These are phyloP conservation scores for Pseudogymnoascus sp. DNA, from an alignment of 2,329 filamentous ascomycete genomes.

Conservation along the genomic window DNA sequence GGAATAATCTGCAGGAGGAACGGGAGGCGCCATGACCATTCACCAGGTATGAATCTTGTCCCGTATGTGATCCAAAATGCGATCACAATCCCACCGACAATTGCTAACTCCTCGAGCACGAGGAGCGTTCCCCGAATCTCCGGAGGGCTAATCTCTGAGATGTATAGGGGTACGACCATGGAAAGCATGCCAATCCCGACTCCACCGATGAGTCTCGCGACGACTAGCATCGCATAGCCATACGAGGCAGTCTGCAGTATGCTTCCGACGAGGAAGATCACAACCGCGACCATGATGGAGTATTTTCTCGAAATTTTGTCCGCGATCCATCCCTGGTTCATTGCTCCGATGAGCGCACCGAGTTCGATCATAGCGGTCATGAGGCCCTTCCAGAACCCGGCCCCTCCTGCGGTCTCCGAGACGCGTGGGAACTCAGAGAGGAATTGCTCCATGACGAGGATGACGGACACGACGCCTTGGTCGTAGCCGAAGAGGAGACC, in stretches of 20 bases:
- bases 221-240: constrained; percentile 41
- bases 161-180: constrained; percentile 43
- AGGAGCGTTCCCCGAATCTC: constrained; percentile 20
- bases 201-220: constrained; percentile 41
- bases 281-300: constrained; percentile 41
- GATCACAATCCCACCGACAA: constrained; percentile 35
- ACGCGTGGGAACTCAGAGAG: constrained; percentile 28
- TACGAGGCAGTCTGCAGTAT: constrained; percentile 41
- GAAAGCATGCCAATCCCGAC: constrained; percentile 42
- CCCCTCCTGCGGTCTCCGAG: constrained; percentile 25
- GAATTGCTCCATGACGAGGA: constrained; percentile 31
- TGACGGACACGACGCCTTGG: constrained; percentile 35
- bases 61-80: constrained; percentile 37
- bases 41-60: constrained; percentile 29
- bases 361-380: constrained; percentile 48
- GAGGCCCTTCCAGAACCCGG: constrained; percentile 17
- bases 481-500: constrained; percentile 35
- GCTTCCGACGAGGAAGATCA: constrained; percentile 41
- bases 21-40: constrained; percentile 28
- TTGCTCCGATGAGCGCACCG: constrained; percentile 37
- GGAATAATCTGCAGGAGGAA: constrained; percentile 23
- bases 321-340: constrained; percentile 41
- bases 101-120: constrained; percentile 27
- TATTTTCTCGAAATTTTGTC: constrained; percentile 43
- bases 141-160: constrained; percentile 41